Evolutionary conservation across 192 early-diverging fungal genomes (phyloP).

Genomic region (Coemansia sp.): DNA sequence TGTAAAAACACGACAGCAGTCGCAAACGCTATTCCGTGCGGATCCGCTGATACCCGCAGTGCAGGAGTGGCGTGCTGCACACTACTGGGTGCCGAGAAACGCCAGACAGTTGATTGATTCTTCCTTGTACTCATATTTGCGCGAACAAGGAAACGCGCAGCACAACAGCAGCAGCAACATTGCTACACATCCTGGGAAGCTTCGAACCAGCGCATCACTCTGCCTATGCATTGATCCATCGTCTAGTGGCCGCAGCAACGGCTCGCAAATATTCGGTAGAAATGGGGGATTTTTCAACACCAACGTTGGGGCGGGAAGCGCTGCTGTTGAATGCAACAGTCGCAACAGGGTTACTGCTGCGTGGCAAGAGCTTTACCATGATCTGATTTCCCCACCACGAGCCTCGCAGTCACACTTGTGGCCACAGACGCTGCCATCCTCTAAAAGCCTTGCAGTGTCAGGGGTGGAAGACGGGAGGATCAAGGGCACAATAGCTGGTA

Average conservation of each 20-base stretch:
- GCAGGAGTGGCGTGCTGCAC: constrained; percentile 25
- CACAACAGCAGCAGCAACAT: neutral
- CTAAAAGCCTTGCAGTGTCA: neutral
- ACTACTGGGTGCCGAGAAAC: constrained; percentile 25
- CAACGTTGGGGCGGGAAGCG: neutral
- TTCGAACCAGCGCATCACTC: constrained; percentile 23
- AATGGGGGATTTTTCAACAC: constrained; percentile 16
- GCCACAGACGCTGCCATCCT: constrained; percentile 15
- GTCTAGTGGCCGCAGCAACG: neutral
- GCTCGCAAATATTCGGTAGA: constrained; percentile 4
- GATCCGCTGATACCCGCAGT: constrained; percentile 34
- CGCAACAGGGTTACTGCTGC: constrained; percentile 9
- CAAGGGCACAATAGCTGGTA: constrained; percentile 62
- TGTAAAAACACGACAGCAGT: constrained; percentile 35
- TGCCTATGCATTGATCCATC: constrained; percentile 22
- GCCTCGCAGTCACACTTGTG: constrained; percentile 16
- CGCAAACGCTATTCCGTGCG: constrained; percentile 28
- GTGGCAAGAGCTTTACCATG: constrained; percentile 20
- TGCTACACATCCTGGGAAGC: neutral
- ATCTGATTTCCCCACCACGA: constrained; percentile 28
- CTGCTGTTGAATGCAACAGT: neutral
- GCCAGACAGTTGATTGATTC: constrained; percentile 26
- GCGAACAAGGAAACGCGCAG: constrained; percentile 3
- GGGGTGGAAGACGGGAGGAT: constrained; percentile 13
- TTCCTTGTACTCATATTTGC: constrained; percentile 12